Evolutionary conservation across 768 basidiomycete genomes (phyloP), one percentile per base, ranked within the genome.

Genomic region (Termitomyces sp.): DNA sequence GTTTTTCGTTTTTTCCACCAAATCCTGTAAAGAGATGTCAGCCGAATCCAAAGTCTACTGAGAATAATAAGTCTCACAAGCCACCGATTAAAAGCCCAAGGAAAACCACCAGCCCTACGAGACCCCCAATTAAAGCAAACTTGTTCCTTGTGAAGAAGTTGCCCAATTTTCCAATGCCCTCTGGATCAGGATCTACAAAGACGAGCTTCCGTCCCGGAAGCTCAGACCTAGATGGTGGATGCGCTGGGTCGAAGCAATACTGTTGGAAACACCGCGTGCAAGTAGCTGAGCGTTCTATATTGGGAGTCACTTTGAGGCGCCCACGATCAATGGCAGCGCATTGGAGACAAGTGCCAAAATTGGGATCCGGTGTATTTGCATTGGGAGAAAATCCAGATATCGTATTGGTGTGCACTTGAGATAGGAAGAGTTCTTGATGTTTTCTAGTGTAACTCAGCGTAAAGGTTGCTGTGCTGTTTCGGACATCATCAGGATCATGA

Each of bases 291-390:
- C 80, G 75, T 5, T 62, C 27, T 6, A 71, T 66, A 0, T 64
- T 7, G 1, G 76, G 71, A 0, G 62, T 60, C 12, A 70, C 57
- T 54, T 76, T 77, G 45, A 71, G 57, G n/a, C 81, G 74, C 1
- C 76, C 76, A 11, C 82, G 77, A 57, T 84, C 82, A 49, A 84
- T 66, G 25, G 72, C 73, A 32, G 85, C 82, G 66, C 91, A 87
- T 63, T 82, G 82, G 20, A 94, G 73, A 61, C 91, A 93, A 36
- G 74, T 76, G 3, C 84, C 77, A 51, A 86, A 77, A 71, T 82
- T 60, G 75, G 79, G 56, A 79, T 91, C 89, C 29, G 83, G 73
- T 5, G 65, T 68, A 54, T 80, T 86, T 35, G 81, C 72, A 46
- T 86, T 79, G 27, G 84, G 81, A 13, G 73, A 66, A 68, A 86